phyloP scores from a whole-genome alignment of 1,284 basidiomycete species.

The Boletus smithii region DNA sequence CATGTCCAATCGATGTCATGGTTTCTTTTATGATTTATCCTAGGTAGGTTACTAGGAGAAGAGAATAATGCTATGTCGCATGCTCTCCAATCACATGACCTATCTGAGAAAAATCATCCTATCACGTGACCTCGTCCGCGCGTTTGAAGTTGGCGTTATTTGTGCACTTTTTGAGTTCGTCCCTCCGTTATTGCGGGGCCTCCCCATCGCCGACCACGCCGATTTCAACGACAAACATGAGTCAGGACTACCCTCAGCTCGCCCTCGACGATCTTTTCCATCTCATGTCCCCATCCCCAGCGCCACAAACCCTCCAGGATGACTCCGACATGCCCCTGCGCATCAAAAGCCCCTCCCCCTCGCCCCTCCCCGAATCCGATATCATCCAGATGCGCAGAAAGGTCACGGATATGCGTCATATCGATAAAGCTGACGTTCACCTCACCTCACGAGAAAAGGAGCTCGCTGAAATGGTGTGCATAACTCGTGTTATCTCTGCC shows the following conservation, averaged over 20 bases:
- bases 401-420: conserved; percentile 17
- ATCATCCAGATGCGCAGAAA: conserved; percentile 24
- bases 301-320: conserved; percentile 24
- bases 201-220: conserved; percentile 3
- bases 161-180: conserved; percentile 34
- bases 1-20: too few relatives aligned
- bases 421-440: conserved; percentile 1
- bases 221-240: conserved; percentile 20
- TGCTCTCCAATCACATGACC: conserved; percentile 29
- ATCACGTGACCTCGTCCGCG: conserved; percentile 30
- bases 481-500: conserved; percentile 9
- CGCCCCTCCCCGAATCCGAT: conserved; percentile 24
- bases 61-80: too few relatives aligned
- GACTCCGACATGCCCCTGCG: conserved; percentile 18
- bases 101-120: conserved; percentile 18
- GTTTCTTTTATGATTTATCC: too few relatives aligned
- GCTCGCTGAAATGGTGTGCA: conserved; percentile 55
- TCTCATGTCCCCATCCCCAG: conserved; percentile 40
- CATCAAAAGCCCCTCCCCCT: conserved; percentile 21
- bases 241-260: conserved; percentile 35
- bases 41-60: too few relatives aligned
- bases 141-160: conserved; percentile 35
- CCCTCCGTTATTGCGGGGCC: conserved; percentile 11
- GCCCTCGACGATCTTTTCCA: conserved; percentile 42
- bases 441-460: conserved; percentile 46